Conservation (phyloP, 208 protist species). For the Leishmania tropica region DNA sequence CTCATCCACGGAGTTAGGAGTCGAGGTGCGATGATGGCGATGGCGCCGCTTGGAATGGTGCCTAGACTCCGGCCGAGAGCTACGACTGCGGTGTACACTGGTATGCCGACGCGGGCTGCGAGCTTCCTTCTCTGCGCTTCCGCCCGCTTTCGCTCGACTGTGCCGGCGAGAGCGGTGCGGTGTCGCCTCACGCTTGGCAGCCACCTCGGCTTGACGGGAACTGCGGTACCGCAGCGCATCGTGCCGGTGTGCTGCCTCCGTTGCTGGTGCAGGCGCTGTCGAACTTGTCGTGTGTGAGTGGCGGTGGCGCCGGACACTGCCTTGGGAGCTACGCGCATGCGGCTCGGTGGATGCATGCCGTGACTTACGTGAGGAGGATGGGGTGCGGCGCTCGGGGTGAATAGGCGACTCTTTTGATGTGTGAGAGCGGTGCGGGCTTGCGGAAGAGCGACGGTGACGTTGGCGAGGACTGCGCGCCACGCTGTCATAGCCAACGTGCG, state of each 20-base stretch:
- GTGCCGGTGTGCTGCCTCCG: constrained; percentile 22
- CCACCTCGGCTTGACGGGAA: constrained; percentile 5
- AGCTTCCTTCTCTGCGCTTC: constrained; percentile 12
- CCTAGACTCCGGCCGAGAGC: constrained; percentile 10
- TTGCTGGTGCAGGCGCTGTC: background rate
- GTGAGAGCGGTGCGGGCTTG: constrained; percentile 19
- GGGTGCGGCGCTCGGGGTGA: constrained; percentile 19
- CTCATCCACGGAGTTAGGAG: constrained; percentile 10
- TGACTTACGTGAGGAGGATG: constrained; percentile 11
- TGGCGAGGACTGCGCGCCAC: constrained; percentile 23
- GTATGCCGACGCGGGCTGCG: constrained; percentile 11
- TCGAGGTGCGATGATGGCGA: constrained; percentile 12
- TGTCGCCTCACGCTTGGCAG: constrained; percentile 2
- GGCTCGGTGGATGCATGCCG: constrained; percentile 17
- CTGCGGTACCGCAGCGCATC: constrained; percentile 33
- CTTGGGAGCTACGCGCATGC: constrained; percentile 14
- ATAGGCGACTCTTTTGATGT: constrained; percentile 17
- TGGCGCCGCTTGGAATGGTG: constrained; percentile 20
- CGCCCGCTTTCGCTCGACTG: constrained; percentile 2
- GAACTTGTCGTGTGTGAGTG: constrained; percentile 4
- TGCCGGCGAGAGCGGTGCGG: constrained; percentile 10
- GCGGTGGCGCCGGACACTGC: constrained; percentile 16
- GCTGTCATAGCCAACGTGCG: constrained; percentile 4
- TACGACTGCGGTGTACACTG: constrained; percentile 22
- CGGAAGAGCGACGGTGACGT: constrained; percentile 3